Evolutionary conservation across 441 rosid species (phyloP), one percentile per base, ranked within the genome.

Genomic region (Arabidopsis hybrid): DNA sequence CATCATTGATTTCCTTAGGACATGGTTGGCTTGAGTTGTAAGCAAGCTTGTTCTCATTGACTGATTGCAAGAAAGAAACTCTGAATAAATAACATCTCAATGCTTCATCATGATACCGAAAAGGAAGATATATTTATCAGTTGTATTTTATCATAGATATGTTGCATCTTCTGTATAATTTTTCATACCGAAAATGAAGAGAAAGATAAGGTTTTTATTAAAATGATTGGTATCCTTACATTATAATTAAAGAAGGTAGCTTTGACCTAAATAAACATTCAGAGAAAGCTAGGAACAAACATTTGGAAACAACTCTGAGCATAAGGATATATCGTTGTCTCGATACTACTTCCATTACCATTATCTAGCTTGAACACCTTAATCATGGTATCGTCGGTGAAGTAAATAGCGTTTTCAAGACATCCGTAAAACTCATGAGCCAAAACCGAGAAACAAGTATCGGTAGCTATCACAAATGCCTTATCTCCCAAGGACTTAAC

Each of bases 381-480:
- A 38, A 74, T 32, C 29, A 65, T 53, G n/a, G 32, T 9, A 14
- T 76, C 56, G 21, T 77, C 63, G 8, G 72, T 62, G 72, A 75
- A 87, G 76, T 83, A 85, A 35, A 87, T 79, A 72, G 83, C 79
- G 36, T 81, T 79, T 70, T 71, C 51, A 34, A 65, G 17, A 34
- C 83, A 80, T 62, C 84, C 83, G 9, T 26, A 49, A 32, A 81
- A 68, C 14, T 81, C 82, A 8, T 18, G 18, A 49, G 75, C 75
- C 3, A 77, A 56, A 53, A 81, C 67, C 4, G 78, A 59, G 51
- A 78, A 76, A 42, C 70, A 70, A 35, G 74, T 16, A 36, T 65
- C 46, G 1, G 17, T 35, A 35, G 74, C 75, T 32, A 74, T 60
- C 53, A 78, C 43, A 45, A 45, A 13, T 0, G 49, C 39, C 0